Evolutionary conservation across 352 stramenopile species (phyloP).

Genomic region (Phytophthora fragariaefolia): DNA sequence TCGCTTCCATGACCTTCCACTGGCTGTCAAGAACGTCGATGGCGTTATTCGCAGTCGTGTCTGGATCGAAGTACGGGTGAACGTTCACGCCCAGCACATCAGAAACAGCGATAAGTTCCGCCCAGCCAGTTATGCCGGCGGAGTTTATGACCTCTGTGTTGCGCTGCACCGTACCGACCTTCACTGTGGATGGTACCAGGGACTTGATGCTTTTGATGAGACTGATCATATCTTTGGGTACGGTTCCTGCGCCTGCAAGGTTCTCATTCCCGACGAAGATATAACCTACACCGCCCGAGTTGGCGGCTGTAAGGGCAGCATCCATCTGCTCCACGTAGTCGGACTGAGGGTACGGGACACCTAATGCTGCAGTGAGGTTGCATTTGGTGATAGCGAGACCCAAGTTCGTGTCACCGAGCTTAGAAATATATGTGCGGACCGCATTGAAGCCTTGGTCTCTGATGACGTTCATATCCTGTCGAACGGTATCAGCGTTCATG

Average conservation of each 20-base stretch:
- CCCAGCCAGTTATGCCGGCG: conserved; percentile 31
- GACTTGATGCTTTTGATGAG: conserved; percentile 54
- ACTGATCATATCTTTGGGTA: conserved; percentile 41
- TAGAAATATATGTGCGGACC: conserved; percentile 72
- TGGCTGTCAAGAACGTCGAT: conserved; percentile 50
- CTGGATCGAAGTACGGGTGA: conserved; percentile 54
- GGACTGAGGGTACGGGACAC: conserved; percentile 50
- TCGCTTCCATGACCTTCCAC: conserved; percentile 39
- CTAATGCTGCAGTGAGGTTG: conserved; percentile 46
- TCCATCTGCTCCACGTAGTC: conserved; percentile 47
- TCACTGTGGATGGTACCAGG: conserved; percentile 47
- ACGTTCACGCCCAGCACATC: conserved; percentile 67
- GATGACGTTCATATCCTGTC: conserved; percentile 52
- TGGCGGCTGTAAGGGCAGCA: conserved; percentile 47
- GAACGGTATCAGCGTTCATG: conserved; percentile 35
- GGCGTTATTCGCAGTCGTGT: conserved; percentile 30
- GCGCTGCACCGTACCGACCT: conserved; percentile 71
- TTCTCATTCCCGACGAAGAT: conserved; percentile 81
- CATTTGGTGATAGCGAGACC: conserved; percentile 47
- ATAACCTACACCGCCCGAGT: conserved; percentile 47
- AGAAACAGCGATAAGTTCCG: conserved; percentile 37
- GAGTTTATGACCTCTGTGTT: conserved; percentile 61
- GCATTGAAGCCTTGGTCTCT: conserved; percentile 58
- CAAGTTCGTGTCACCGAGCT: conserved; percentile 54
- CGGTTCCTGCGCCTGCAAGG: conserved; percentile 28